Conservation (phyloP, 768 basidiomycete genomes). For the Leccinum ochraceum region DNA sequence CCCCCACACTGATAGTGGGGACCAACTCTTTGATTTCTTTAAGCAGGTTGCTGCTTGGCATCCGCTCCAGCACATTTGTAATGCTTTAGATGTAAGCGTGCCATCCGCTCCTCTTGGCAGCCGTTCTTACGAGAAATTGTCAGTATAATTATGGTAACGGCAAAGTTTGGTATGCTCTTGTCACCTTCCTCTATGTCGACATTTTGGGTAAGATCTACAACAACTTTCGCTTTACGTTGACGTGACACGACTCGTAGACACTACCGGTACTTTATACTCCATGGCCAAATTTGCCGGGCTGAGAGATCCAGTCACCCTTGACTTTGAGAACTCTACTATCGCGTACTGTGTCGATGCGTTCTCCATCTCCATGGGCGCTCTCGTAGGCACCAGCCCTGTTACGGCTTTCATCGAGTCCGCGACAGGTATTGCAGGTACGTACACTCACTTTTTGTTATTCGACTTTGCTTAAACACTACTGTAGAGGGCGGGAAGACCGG, state of each 20-base stretch:
- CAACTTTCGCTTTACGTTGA: background rate
- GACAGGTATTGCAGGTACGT: slow-evolving; percentile 71
- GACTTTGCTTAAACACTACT: slow-evolving; percentile 11
- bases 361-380: slow-evolving; percentile 76
- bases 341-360: slow-evolving; percentile 86
- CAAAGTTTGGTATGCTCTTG: slow-evolving; percentile 81
- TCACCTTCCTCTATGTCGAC: slow-evolving; percentile 90
- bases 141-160: slow-evolving; percentile 61
- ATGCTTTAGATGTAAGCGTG: slow-evolving; percentile 61
- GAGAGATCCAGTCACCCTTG: slow-evolving; percentile 75
- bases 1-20: slow-evolving; percentile 67
- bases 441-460: background rate
- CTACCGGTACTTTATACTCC: slow-evolving; percentile 76
- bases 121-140: slow-evolving; percentile 7
- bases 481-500: slow-evolving; percentile 88
- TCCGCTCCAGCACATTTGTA: slow-evolving; percentile 59
- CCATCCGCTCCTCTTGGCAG: background rate
- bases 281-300: slow-evolving; percentile 93
- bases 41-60: slow-evolving; percentile 81
- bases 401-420: slow-evolving; percentile 84
- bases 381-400: slow-evolving; percentile 79
- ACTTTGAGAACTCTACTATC: slow-evolving; percentile 81
- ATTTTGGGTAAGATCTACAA: slow-evolving; percentile 58
- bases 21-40: slow-evolving; percentile 80
- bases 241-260: slow-evolving; percentile 27